Base-by-base conservation (phyloP, 140 eudicot genomes). In the Senecio squalidus region DNA sequence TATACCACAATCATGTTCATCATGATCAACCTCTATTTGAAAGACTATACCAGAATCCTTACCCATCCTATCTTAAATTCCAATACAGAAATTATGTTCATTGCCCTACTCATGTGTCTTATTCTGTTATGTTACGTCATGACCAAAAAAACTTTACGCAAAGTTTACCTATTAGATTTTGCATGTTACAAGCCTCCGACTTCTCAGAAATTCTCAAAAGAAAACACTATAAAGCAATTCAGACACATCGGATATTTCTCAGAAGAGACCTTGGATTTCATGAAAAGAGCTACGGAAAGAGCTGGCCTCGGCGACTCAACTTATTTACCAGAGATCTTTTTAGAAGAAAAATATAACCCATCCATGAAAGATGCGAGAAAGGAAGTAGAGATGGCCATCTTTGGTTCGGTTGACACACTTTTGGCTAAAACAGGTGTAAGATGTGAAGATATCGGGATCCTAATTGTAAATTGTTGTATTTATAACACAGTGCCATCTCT, bases 141-240 rank as follows among this genome's bases (percentile, higher is more conserved):
- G 55, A 69, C 27, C 16, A 65, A 27, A 49, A 30, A 50, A 29
- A 11, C 36, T 10, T 64, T 53, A 39, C 17, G 64, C 69, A 77
- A 72, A 56, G 66, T 77, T 67, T 72, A 45, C 69, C 31, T 77
- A 9, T 31, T 67, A 46, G 83, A 77, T 49, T 77, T 72, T 1
- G 69, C 55, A n/a, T 72, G 83, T 60, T 72, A 77, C 56, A 72
- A 77, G 64, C 78, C 83, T 51, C 75, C 75, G 4, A 13, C 9
- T 29, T 29, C 62, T 38, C 78, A 54, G 7, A 57, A 61, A 66
- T 17, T 64, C 49, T 43, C 62, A 4, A 67, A 48, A 33, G 72
- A 62, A 60, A 2, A 6, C 18, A 0, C 15, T 15, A 0, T 51
- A 7, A 58, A 72, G 34, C 21, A 4, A 61, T 47, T 50, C 17